These are phyloP conservation scores for Peronospora tabacina DNA, from an alignment of 352 stramenopile genomes.

Conservation along the genomic window DNA sequence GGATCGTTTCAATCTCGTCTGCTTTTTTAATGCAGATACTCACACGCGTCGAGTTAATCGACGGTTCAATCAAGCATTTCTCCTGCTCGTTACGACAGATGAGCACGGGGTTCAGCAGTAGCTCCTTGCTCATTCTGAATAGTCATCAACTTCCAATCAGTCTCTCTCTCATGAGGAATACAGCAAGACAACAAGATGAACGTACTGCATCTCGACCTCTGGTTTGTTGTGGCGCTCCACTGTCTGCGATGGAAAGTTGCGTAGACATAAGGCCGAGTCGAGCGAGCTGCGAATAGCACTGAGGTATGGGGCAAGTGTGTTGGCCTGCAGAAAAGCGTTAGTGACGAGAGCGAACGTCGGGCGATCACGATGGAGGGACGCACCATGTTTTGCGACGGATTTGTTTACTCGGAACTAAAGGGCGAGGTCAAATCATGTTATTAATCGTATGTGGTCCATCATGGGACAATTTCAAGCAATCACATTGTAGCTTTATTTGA, in stretches of 20 bases:
- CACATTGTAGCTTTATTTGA: too few species aligned
- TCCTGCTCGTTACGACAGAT: conserved; percentile 92
- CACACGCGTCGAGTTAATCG: conserved; percentile 92
- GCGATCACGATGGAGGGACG: neutral
- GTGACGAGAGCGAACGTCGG: neutral
- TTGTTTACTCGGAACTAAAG: too few species aligned
- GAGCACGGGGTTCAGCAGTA: conserved; percentile 91
- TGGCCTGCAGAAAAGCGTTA: conserved; percentile 32
- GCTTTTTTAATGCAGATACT: conserved; percentile 94
- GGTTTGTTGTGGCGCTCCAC: conserved; percentile 96
- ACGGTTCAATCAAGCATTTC: conserved; percentile 91
- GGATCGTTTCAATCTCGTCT: conserved; percentile 91
- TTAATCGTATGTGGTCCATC: too few species aligned
- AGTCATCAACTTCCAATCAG: conserved; percentile 1
- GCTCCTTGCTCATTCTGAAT: conserved; percentile 83
- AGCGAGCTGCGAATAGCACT: conserved; percentile 89
- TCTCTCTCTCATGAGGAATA: neutral
- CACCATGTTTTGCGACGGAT: conserved; percentile 16
- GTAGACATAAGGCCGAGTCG: conserved; percentile 87
- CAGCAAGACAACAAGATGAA: neutral
- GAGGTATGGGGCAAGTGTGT: conserved; percentile 89
- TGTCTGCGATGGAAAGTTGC: conserved; percentile 94
- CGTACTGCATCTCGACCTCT: conserved; percentile 88
- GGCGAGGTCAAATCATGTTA: too few species aligned
- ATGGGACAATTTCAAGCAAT: too few species aligned